Percentiles rank a stretch among this genome's conserved stretches.
Evolutionary conservation across 768 basidiomycete species (phyloP).

Genomic region (Suillus subalutaceus): DNA sequence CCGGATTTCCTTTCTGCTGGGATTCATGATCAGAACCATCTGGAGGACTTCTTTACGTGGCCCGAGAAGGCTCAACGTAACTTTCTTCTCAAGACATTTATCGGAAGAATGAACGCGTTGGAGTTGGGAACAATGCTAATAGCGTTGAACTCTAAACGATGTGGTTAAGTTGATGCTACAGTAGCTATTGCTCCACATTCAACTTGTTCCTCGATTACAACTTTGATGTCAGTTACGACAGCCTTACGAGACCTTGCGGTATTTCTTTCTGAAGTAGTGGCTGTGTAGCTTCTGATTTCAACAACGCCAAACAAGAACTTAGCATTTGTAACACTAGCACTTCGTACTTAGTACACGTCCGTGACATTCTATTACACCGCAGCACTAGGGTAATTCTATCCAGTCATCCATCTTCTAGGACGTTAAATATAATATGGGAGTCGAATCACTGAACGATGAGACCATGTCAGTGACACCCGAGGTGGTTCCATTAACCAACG

Average conservation of each 20-base stretch:
- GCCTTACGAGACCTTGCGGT: not conserved
- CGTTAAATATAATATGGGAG: constrained; percentile 17
- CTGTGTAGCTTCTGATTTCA: not conserved
- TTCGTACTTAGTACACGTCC: not conserved
- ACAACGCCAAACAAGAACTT: not conserved
- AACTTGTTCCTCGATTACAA: not conserved
- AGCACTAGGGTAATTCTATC: not conserved
- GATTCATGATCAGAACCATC: not conserved
- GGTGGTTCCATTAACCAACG: constrained; percentile 36
- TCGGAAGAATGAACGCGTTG: not conserved
- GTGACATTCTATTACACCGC: not conserved
- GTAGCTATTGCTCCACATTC: not conserved
- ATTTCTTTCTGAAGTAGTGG: not conserved
- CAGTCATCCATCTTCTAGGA: not conserved
- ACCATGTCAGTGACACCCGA: constrained; percentile 32
- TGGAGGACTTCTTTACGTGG: not conserved
- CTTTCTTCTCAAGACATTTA: constrained; percentile 3
- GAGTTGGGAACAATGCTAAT: not conserved
- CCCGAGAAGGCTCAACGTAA: not conserved
- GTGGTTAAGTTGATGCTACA: not conserved
- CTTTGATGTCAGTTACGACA: not conserved
- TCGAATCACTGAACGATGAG: constrained; percentile 9
- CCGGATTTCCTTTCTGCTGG: constrained; percentile 1
- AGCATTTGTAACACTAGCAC: not conserved
- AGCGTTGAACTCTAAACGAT: not conserved